Base-by-base conservation (phyloP, 108 stramenopile genomes). In the Craspedostauros australis region DNA sequence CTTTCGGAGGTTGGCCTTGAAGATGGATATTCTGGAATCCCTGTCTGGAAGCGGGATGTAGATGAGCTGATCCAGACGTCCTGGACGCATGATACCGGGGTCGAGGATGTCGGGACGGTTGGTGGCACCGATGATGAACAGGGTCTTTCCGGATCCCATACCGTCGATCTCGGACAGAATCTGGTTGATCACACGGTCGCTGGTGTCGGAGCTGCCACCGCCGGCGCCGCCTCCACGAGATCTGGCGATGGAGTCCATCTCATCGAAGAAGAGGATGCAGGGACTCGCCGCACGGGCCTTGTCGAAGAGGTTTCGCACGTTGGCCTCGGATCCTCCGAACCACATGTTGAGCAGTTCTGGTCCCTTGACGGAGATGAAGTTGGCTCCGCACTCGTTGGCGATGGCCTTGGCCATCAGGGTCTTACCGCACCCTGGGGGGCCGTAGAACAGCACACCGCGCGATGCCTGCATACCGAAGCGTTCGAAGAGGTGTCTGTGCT, bases 261-360 rank as follows among this genome's bases (percentile, higher is more conserved):
- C 98, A 64, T 99, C 99, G 64, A 99, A 99, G 79, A 99, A 97
- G 22, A 99, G 81, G 53, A 99, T 98, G 76, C 98, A 99, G 0
- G 99, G 98, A 41, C 93, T 92, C 6, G 98, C 97, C 22, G 96
- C 91, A 45, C 98, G 94, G 1, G 99, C 99, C 76, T 98, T 99
- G 72, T 98, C 97, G 59, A 99, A 99, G 16, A 99, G 71, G 31
- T 97, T 86, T 46, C 98, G 90, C 19, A 99, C 98, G 57, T 99
- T 99, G 9, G 97, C 97, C 80, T 99, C 99, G 15, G 88, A 89
- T 54, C 95, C 99, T 58, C 99, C 99, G 68, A 99, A 98, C 94
- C 94, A 99, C 75, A 88, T 90, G 46, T 91, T 97, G 53, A 99
- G 65, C 20, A 99, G 79, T 77, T 99, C 97, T 3, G 99, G 99